Evolutionary conservation across 371 early-diverging fungal species (phyloP).

Genomic region (Mucor lusitanicus): DNA sequence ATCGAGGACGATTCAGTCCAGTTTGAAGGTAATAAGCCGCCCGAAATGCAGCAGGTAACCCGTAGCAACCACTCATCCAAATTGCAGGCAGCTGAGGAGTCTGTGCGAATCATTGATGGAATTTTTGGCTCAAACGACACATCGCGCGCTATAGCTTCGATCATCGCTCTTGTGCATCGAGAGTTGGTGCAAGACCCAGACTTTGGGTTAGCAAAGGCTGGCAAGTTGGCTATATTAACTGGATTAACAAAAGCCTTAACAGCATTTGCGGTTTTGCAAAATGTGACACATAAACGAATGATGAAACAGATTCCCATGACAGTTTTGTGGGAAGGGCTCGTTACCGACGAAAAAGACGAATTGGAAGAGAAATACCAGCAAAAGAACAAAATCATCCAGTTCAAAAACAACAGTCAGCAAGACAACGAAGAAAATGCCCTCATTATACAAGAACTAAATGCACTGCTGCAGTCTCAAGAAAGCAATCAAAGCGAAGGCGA

Average conservation of each 20-base stretch:
- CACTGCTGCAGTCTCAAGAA: not conserved
- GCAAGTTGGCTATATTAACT: constrained; percentile 66
- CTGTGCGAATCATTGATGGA: constrained; percentile 85
- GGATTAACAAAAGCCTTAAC: constrained; percentile 75
- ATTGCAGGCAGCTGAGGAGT: constrained; percentile 77
- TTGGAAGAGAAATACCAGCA: not conserved
- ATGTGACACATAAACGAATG: constrained; percentile 64
- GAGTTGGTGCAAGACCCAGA: constrained; percentile 70
- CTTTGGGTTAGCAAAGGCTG: constrained; percentile 56
- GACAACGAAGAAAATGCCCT: not conserved
- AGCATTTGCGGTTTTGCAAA: constrained; percentile 81
- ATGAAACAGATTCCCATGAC: constrained; percentile 42
- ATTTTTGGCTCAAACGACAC: constrained; percentile 90
- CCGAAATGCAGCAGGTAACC: not conserved
- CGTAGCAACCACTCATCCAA: not conserved
- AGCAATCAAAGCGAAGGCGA: not conserved
- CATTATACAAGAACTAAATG: constrained; percentile 13
- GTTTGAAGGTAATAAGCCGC: constrained; percentile 56
- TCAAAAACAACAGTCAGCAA: constrained; percentile 3
- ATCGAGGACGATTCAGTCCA: constrained; percentile 67
- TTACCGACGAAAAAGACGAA: constrained; percentile 32
- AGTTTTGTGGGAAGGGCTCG: constrained; percentile 48
- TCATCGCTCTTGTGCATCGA: constrained; percentile 68
- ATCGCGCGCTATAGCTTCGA: constrained; percentile 78
- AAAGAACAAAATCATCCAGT: constrained; percentile 6